Percentiles rank a stretch among this genome's conserved stretches.
Evolutionary conservation across 2,329 filamentous ascomycete genomes (phyloP).

Genomic region (Neopestalotiopsis sp.): DNA sequence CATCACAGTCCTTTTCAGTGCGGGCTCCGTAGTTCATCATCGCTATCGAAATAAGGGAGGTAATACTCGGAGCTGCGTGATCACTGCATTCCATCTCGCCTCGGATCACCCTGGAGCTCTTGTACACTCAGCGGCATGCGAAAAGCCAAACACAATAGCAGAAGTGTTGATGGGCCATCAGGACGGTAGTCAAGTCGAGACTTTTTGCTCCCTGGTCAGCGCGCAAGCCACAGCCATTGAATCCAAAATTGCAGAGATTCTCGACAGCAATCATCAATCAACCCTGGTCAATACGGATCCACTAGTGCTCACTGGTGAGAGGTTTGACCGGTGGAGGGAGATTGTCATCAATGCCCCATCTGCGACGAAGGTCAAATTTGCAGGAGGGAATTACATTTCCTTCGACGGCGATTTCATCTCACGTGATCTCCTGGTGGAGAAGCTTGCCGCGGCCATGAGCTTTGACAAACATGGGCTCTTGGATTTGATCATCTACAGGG

Average conservation of each 20-base stretch:
- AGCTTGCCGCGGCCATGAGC: conserved; percentile 5
- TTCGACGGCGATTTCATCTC: neutral
- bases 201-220: neutral
- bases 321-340: conserved; percentile 1
- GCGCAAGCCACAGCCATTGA: neutral
- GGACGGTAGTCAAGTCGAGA: neutral
- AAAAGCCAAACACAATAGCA: neutral
- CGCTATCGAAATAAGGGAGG: conserved; percentile 6
- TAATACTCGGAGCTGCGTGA: conserved; percentile 2
- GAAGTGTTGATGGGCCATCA: conserved; percentile 1
- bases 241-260: conserved; percentile 3
- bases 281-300: neutral
- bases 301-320: conserved; percentile 6
- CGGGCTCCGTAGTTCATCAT: conserved; percentile 1
- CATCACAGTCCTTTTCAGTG: neutral
- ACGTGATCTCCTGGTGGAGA: neutral
- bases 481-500: neutral
- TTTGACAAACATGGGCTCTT: conserved; percentile 11
- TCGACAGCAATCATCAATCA: neutral
- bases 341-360: conserved; percentile 1
- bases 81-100: conserved; percentile 3
- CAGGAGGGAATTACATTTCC: neutral
- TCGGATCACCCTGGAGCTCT: neutral
- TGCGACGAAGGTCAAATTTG: neutral
- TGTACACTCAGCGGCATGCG: neutral